Evolutionary conservation across 2,329 filamentous ascomycete species (phyloP).

Genomic region (Dothiorella sarmentorum): DNA sequence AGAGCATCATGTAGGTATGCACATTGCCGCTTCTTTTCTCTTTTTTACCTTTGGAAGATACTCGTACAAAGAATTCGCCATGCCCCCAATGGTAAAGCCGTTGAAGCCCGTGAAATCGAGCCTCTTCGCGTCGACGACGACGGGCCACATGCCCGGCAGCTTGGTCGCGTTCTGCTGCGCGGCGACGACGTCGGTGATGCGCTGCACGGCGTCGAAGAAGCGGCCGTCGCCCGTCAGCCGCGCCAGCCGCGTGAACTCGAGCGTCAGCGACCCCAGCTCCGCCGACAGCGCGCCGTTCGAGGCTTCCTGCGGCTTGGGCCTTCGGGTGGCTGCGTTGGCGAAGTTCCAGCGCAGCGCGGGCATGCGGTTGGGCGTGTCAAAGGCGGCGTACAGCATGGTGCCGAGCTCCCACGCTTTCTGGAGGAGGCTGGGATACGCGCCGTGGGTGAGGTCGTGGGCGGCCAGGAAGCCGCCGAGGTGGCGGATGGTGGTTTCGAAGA

Average conservation of each 20-base stretch:
- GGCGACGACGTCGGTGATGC: conserved; percentile 35
- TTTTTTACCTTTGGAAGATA: conserved; percentile 49
- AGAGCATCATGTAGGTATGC: too few relatives aligned
- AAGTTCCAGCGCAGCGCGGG: conserved; percentile 41
- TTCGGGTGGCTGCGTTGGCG: conserved; percentile 21
- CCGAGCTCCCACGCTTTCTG: conserved; percentile 21
- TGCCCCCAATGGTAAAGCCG: conserved; percentile 35
- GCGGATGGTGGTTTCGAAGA: conserved; percentile 78
- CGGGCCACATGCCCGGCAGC: conserved; percentile 41
- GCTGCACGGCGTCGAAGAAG: conserved; percentile 39
- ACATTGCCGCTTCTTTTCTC: too few relatives aligned
- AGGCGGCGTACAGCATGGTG: conserved; percentile 21
- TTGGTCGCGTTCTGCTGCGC: conserved; percentile 33
- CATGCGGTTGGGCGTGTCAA: conserved; percentile 28
- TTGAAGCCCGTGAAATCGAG: conserved; percentile 14
- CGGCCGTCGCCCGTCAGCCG: conserved; percentile 38
- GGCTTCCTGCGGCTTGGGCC: conserved; percentile 27
- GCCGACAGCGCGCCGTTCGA: conserved; percentile 28
- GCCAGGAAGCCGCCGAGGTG: conserved; percentile 21
- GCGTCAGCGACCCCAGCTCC: conserved; percentile 39
- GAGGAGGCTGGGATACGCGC: conserved; percentile 11
- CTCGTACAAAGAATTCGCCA: conserved; percentile 48
- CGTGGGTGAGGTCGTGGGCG: conserved; percentile 20
- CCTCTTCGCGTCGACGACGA: conserved; percentile 25
- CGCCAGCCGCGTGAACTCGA: conserved; percentile 42